Evolutionary conservation across 495 filamentous ascomycete species (phyloP).

Genomic region (Aspergillus wentii): DNA sequence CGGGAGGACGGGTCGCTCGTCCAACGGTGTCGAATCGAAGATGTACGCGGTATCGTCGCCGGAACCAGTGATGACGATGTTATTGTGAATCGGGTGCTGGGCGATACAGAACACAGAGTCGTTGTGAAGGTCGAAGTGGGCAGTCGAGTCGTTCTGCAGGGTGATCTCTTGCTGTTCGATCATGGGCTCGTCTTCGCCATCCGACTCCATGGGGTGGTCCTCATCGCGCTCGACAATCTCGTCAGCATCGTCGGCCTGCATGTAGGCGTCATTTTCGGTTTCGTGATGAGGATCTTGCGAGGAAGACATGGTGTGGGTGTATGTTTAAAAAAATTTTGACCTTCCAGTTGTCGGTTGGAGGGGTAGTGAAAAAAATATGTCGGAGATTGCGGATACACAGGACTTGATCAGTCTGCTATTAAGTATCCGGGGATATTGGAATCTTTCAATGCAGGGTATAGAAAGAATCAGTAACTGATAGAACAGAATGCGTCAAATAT

Average conservation of each 20-base stretch:
- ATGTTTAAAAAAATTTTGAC: too few relatives aligned
- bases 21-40: constrained; percentile 60
- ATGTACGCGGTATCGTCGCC: constrained; percentile 82
- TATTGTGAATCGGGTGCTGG: constrained; percentile 75
- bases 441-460: too few relatives aligned
- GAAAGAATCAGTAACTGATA: neutral
- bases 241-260: constrained; percentile 66
- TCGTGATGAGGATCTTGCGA: constrained; percentile 41
- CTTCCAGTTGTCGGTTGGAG: neutral
- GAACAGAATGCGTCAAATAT: constrained; percentile 6
- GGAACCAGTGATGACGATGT: constrained; percentile 82
- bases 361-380: neutral
- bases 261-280: constrained; percentile 51
- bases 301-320: constrained; percentile 37
- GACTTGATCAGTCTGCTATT: too few relatives aligned
- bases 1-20: constrained; percentile 62
- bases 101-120: constrained; percentile 92
- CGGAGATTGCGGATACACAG: too few relatives aligned
- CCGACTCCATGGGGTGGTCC: constrained; percentile 70
- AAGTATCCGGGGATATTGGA: too few relatives aligned
- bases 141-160: constrained; percentile 83
- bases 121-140: constrained; percentile 83
- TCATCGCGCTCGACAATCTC: constrained; percentile 65
- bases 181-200: constrained; percentile 33
- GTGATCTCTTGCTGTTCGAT: constrained; percentile 58